Percentiles rank a stretch among this genome's conserved stretches.
Evolutionary conservation across 805 yeast genomes (phyloP).

Genomic region (Brettanomyces naardenensis): DNA sequence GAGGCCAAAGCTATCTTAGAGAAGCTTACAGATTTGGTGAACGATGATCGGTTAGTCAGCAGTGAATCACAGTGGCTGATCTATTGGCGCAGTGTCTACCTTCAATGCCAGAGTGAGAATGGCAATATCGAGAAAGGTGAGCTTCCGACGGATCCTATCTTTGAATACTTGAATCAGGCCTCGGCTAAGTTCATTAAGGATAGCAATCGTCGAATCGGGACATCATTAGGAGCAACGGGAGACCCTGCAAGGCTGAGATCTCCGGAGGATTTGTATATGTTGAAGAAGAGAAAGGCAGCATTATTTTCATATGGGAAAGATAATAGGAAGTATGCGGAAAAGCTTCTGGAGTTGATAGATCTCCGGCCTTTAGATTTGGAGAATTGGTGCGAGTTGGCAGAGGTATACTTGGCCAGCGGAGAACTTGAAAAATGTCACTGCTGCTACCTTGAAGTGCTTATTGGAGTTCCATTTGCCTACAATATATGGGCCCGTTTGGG

Average conservation of each 20-base stretch:
- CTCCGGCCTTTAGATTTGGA: conserved; percentile 68
- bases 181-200: conserved; percentile 11
- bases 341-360: conserved; percentile 47
- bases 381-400: conserved; percentile 72
- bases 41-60: conserved; percentile 32
- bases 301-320: conserved; percentile 19
- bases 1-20: conserved; percentile 67
- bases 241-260: conserved; percentile 18
- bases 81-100: conserved; percentile 44
- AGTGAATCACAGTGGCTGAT: conserved; percentile 42
- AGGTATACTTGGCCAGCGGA: conserved; percentile 51
- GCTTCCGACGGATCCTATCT: conserved; percentile 15
- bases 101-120: conserved; percentile 44
- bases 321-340: conserved; percentile 32
- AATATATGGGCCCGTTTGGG: conserved; percentile 60
- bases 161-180: conserved; percentile 25
- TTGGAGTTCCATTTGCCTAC: conserved; percentile 64
- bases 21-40: conserved; percentile 48
- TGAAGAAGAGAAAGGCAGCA: conserved; percentile 10
- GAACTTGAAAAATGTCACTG: conserved; percentile 60
- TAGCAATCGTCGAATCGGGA: conserved; percentile 6
- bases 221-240: conserved; percentile 21
- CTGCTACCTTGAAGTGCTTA: conserved; percentile 61
- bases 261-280: neutral
- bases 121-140: conserved; percentile 9